Conservation (phyloP, 768 basidiomycete species). For the Boletus sp. region DNA sequence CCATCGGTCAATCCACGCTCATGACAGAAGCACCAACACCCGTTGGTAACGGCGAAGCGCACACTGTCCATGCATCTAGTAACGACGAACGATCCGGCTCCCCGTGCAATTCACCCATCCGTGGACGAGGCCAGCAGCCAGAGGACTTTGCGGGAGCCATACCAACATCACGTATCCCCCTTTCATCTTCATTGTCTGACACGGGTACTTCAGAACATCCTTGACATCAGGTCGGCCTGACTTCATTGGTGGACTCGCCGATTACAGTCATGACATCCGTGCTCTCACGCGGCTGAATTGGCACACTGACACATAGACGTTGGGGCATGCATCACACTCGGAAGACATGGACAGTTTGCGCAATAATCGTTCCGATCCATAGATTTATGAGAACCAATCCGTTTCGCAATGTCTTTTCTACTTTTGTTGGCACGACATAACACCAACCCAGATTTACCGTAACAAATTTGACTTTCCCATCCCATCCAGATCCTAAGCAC, state of each 20-base stretch:
- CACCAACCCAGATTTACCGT: slow-evolving; percentile 9
- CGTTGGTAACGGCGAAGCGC: slow-evolving; percentile 11
- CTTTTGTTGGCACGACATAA: slow-evolving; percentile 9
- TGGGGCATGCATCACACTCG: slow-evolving; percentile 15
- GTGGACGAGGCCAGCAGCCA: slow-evolving; percentile 6
- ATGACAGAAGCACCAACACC: slow-evolving; percentile 10
- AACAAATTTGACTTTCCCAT: slow-evolving; percentile 6
- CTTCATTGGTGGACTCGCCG: slow-evolving; percentile 35
- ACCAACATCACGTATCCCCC: slow-evolving; percentile 19
- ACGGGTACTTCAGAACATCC: slow-evolving; percentile 19
- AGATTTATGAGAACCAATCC: slow-evolving; percentile 22
- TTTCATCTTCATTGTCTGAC: slow-evolving; percentile 28
- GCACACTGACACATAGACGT: slow-evolving; percentile 13
- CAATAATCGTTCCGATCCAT: slow-evolving; percentile 15
- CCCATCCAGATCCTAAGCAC: not conserved
- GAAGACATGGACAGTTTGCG: slow-evolving; percentile 20
- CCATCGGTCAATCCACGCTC: slow-evolving; percentile 13
- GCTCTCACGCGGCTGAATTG: slow-evolving; percentile 6
- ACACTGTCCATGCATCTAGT: slow-evolving; percentile 4
- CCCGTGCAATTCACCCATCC: not conserved
- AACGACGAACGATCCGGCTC: slow-evolving; percentile 13
- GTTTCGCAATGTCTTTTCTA: slow-evolving; percentile 15
- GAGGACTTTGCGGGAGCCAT: slow-evolving; percentile 10
- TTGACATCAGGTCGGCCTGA: slow-evolving; percentile 43
- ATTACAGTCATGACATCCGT: slow-evolving; percentile 8